Conservation (phyloP, 2,329 filamentous ascomycete species). For the Tolypocladium endophyticum region DNA sequence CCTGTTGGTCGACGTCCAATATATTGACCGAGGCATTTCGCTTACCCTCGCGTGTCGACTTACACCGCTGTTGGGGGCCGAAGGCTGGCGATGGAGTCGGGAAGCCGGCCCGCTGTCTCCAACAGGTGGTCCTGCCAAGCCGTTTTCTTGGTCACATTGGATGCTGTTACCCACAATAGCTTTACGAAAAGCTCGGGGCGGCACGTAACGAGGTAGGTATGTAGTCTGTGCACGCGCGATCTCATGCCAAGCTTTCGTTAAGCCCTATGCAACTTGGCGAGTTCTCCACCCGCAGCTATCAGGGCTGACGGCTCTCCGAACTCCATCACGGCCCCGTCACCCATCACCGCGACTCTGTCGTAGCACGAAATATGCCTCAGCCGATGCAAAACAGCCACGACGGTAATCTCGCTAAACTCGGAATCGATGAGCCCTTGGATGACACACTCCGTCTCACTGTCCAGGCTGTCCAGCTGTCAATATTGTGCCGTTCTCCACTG, state of each 20-base stretch:
- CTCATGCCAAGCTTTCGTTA: background rate
- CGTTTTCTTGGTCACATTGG: too few species aligned
- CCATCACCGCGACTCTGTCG: background rate
- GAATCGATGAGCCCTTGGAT: background rate
- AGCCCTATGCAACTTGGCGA: background rate
- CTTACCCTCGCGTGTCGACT: background rate
- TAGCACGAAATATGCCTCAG: background rate
- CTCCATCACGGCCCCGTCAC: background rate
- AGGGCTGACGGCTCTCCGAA: background rate
- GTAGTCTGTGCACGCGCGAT: background rate
- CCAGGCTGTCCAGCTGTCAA: background rate
- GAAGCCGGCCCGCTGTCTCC: background rate
- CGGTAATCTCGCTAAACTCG: background rate
- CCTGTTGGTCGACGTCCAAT: background rate
- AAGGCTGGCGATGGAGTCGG: background rate
- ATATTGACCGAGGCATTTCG: background rate
- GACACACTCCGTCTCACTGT: background rate
- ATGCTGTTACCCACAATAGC: background rate
- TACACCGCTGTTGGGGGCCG: background rate
- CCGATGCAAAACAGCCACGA: background rate
- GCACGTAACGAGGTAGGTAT: background rate
- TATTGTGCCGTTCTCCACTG: background rate
- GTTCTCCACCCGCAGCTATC: background rate
- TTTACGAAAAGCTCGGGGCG: background rate
- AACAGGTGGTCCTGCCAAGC: background rate